Evolutionary conservation across 2,329 filamentous ascomycete species (phyloP).

Genomic region (Ophiostoma angusticollis): DNA sequence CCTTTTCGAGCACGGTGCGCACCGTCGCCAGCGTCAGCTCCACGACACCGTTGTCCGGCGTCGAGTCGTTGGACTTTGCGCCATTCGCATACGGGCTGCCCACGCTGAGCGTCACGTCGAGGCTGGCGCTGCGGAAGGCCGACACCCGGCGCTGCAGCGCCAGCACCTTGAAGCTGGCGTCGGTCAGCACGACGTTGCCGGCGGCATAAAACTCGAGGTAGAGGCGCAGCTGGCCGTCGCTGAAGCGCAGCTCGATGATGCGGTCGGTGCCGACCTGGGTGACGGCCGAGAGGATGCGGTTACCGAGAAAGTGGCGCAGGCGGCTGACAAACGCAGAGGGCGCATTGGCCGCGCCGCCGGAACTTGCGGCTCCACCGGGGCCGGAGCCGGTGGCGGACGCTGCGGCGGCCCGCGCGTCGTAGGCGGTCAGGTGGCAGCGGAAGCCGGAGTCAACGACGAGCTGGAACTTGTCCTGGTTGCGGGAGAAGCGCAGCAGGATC

Average conservation of each 20-base stretch:
- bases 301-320: conserved; percentile 79
- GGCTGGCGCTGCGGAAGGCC: conserved; percentile 14
- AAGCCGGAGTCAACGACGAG: conserved; percentile 91
- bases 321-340: conserved; percentile 78
- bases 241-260: conserved; percentile 85
- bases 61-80: conserved; percentile 68
- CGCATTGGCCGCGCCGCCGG: conserved; percentile 23
- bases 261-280: conserved; percentile 84
- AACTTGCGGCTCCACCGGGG: background rate
- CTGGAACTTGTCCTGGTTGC: conserved; percentile 78
- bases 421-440: conserved; percentile 85
- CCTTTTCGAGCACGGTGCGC: conserved; percentile 51
- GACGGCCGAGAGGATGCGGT: conserved; percentile 67
- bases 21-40: conserved; percentile 62
- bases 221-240: conserved; percentile 74
- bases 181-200: conserved; percentile 88
- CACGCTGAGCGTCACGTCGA: conserved; percentile 13
- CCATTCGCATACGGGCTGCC: conserved; percentile 37
- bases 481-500: conserved; percentile 91
- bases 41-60: too few species aligned
- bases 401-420: conserved; percentile 65
- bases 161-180: conserved; percentile 69
- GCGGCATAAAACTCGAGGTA: conserved; percentile 93
- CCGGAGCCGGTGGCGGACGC: conserved; percentile 43
- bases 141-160: conserved; percentile 49